phyloP scores from a whole-genome alignment of 2,329 filamentous ascomycete genomes.

The Penicillium paneum region DNA sequence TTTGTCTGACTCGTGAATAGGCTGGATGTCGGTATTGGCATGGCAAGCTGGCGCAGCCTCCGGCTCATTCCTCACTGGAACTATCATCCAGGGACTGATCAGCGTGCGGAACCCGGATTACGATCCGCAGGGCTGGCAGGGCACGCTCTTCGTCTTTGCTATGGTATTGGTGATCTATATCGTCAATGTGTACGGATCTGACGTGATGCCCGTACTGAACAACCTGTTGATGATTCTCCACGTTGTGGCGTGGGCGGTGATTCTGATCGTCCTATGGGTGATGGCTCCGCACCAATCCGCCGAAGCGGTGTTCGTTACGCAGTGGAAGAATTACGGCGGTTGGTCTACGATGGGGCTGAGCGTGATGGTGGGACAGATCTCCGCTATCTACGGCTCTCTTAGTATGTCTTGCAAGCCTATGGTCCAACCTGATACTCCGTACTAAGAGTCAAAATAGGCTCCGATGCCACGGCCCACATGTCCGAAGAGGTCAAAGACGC shows the following conservation, averaged over 20 bases:
- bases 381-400: slow-evolving; percentile 29
- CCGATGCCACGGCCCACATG: slow-evolving; percentile 34
- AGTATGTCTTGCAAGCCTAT: slow-evolving; percentile 15
- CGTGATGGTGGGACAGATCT: slow-evolving; percentile 39
- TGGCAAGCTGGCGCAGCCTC: slow-evolving; percentile 52
- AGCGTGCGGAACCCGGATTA: slow-evolving; percentile 30
- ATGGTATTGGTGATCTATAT: slow-evolving; percentile 48
- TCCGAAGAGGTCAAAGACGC: slow-evolving; percentile 50
- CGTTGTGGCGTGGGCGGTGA: slow-evolving; percentile 36
- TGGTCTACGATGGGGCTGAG: slow-evolving; percentile 36
- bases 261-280: slow-evolving; percentile 31
- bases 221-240: slow-evolving; percentile 40
- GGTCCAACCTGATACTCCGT: no score
- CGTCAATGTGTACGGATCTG: slow-evolving; percentile 47
- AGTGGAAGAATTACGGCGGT: slow-evolving; percentile 37
- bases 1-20: slow-evolving; percentile 10
- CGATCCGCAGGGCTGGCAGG: slow-evolving; percentile 30
- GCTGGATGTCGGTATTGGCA: slow-evolving; percentile 51
- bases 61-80: slow-evolving; percentile 37
- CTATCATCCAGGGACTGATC: slow-evolving; percentile 37
- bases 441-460: slow-evolving; percentile 14
- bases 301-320: slow-evolving; percentile 31
- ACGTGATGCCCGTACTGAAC: slow-evolving; percentile 34
- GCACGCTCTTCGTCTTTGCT: slow-evolving; percentile 50
- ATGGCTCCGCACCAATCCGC: slow-evolving; percentile 28